Conservation (phyloP, 495 filamentous ascomycete genomes). For the Tuber brumale region DNA sequence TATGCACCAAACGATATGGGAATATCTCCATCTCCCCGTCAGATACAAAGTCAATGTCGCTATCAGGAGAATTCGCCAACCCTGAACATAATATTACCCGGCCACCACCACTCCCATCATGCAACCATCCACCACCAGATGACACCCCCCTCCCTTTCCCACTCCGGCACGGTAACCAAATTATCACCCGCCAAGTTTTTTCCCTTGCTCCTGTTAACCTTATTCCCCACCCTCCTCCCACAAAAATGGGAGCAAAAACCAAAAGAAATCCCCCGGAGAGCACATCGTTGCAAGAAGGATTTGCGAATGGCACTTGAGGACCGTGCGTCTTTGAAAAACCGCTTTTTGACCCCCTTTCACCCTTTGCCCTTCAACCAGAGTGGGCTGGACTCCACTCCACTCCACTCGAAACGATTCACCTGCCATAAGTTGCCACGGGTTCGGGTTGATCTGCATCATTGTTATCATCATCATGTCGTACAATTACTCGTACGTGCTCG, state of each 20-base stretch:
- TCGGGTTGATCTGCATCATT: not conserved
- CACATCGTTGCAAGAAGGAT: not conserved
- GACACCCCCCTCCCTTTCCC: not conserved
- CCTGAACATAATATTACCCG: not conserved
- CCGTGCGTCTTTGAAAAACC: not conserved
- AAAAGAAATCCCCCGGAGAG: not conserved
- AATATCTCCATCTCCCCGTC: not conserved
- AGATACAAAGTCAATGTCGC: not conserved
- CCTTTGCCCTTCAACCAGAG: not conserved
- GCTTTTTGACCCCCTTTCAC: constrained; percentile 1
- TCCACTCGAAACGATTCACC: not conserved
- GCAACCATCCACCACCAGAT: not conserved
- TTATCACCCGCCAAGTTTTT: not conserved
- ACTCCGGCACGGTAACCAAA: not conserved
- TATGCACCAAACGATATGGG: not conserved
- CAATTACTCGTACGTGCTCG: not conserved
- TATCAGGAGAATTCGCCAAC: not conserved
- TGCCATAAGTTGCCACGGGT: not conserved
- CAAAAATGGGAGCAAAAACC: not conserved
- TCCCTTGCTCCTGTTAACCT: not conserved
- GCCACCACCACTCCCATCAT: not conserved
- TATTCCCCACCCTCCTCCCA: not conserved
- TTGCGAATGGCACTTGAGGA: not conserved
- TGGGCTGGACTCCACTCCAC: not conserved
- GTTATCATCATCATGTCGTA: not conserved